Evolutionary conservation across 495 filamentous ascomycete genomes (phyloP), one percentile per base, ranked within the genome.

Genomic region (Amorphotheca resinae): DNA sequence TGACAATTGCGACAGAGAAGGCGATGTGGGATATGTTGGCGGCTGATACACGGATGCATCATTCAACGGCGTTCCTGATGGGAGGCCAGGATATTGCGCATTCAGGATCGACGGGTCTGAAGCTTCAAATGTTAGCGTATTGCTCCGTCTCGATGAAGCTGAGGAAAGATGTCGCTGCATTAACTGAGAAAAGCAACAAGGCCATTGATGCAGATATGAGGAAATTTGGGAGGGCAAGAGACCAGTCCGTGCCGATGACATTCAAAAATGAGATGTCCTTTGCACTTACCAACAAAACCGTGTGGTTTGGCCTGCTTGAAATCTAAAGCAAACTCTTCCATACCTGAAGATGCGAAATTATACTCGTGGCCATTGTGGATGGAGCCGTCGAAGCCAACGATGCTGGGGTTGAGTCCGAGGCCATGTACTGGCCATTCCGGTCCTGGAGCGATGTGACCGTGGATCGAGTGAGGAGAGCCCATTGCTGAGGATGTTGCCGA

Each of bases 401-500:
- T 82, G 39, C 67, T 66, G n/a, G 80, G 80, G 25, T 28, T 68
- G 37, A 84, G 67, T 8, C 74, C 79, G 25, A 87, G 63, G 23
- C 75, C 77, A 33, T 68, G 63, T 22, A 70, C 65, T n/a, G 72
- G 70, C 72, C 61, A 73, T 80, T 84, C 48, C 76, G 65, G 30
- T 70, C 64, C 52, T 62, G 72, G 58, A 54, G 76, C 64, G 56
- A 67, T 63, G 30, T 73, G 63, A 38, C 69, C 67, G 44, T 72
- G 70, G 40, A 71, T 73, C 0, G 80, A 80, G 46, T 79, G 81
- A 15, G 87, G 87, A 7, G 87, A 95, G 23, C 80, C 84, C 52
- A 84, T 80, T 23, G 78, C 72, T 3, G 87, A 93, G 1, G 87
- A 91, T 12, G 83, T 71, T 9, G 80, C 78, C 11, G 84, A 88